Percentiles rank a stretch among this genome's conserved stretches.
phyloP scores from a whole-genome alignment of 345 rosid genomes.

The Camelina sativa region DNA sequence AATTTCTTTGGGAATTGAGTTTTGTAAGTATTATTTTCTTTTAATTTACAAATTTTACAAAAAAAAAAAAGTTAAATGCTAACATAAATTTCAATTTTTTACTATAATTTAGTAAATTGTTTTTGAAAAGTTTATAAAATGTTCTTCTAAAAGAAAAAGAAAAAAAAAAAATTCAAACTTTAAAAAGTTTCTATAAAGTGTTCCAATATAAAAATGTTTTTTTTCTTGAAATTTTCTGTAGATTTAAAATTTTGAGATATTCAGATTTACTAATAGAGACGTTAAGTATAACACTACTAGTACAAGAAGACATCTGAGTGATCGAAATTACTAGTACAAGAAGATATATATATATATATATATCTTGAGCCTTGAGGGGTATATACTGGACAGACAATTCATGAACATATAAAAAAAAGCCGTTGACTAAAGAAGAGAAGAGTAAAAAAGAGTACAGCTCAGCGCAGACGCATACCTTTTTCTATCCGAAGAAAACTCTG shows the following conservation, averaged over 20 bases:
- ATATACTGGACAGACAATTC: too few relatives aligned
- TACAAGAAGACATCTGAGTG: not conserved
- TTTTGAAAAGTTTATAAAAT: too few relatives aligned
- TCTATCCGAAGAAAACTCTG: slow-evolving; percentile 30
- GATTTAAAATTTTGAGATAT: not conserved
- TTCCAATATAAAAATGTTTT: not conserved
- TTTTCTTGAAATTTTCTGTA: too few relatives aligned
- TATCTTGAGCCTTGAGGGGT: too few relatives aligned
- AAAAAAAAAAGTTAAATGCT: too few relatives aligned
- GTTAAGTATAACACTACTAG: too few relatives aligned
- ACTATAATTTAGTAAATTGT: too few relatives aligned
- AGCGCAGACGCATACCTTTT: not conserved
- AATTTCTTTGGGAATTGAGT: too few relatives aligned
- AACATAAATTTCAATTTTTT: too few relatives aligned
- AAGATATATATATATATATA: too few relatives aligned
- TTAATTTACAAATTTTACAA: too few relatives aligned
- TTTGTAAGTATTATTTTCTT: too few relatives aligned
- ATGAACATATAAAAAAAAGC: not conserved
- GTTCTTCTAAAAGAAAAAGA: not conserved
- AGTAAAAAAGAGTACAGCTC: slow-evolving; percentile 27
- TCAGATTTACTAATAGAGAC: not conserved
- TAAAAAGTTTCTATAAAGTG: not conserved
- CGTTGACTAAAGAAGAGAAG: slow-evolving; percentile 36
- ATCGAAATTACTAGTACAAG: not conserved
- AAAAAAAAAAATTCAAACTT: not conserved